Evolutionary conservation across 2,329 filamentous ascomycete genomes (phyloP).

Genomic region (Arthrobotrys entomopaga): DNA sequence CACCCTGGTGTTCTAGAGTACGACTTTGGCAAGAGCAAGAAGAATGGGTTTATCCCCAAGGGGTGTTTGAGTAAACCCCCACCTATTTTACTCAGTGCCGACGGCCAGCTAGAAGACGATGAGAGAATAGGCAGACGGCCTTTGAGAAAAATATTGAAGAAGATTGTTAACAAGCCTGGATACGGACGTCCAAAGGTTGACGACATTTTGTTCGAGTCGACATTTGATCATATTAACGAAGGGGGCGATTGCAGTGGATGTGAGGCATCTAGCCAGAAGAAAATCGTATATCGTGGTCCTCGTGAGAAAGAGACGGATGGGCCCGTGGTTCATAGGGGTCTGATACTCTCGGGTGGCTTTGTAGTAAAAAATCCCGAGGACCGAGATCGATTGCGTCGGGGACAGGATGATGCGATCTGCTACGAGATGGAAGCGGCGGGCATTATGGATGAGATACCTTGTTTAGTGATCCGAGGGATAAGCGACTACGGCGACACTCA

Average conservation of each 20-base stretch:
- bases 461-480: constrained; percentile 8
- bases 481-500: constrained; percentile 13
- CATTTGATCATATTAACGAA: constrained; percentile 4
- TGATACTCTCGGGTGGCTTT: constrained; percentile 15
- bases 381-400: constrained; percentile 1
- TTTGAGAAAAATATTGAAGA: constrained; percentile 8
- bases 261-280: background rate
- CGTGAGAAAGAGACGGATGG: background rate
- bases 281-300: background rate
- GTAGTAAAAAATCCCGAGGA: constrained; percentile 9
- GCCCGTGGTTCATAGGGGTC: constrained; percentile 8
- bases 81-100: constrained; percentile 11
- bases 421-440: constrained; percentile 14
- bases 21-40: background rate
- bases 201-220: constrained; percentile 5
- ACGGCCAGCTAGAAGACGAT: constrained; percentile 16
- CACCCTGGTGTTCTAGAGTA: constrained; percentile 21
- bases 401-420: constrained; percentile 11
- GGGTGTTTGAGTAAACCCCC: constrained; percentile 5
- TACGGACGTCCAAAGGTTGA: constrained; percentile 3
- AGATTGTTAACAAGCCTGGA: constrained; percentile 2
- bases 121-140: constrained; percentile 10
- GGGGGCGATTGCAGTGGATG: background rate
- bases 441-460: constrained; percentile 14
- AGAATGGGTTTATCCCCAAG: constrained; percentile 2